Conservation (phyloP, 2,329 filamentous ascomycete genomes). For the Trichoderma koningii region DNA sequence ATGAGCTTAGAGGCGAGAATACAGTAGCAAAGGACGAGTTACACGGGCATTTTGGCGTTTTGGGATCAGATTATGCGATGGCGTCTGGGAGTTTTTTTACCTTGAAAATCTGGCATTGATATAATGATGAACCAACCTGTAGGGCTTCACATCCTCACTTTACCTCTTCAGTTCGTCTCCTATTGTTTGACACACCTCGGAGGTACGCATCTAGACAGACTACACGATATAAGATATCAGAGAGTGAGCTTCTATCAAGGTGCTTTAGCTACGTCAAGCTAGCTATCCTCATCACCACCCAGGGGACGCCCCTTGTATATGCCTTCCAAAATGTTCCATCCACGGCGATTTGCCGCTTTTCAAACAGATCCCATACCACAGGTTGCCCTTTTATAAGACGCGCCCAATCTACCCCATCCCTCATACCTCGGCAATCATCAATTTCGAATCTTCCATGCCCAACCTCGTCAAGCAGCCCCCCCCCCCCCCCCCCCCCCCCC, state of each 20-base stretch:
- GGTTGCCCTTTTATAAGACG: background rate
- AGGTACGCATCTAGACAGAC: too few species aligned
- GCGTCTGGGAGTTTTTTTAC: conserved; percentile 17
- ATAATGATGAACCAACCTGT: background rate
- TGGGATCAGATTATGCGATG: background rate
- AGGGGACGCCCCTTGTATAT: background rate
- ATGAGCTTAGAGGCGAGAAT: conserved; percentile 28
- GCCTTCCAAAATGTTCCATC: background rate
- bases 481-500: too few species aligned
- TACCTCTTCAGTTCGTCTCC: too few species aligned
- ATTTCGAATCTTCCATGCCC: background rate
- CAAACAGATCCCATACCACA: background rate
- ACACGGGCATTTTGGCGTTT: conserved; percentile 4
- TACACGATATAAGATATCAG: too few species aligned
- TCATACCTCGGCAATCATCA: background rate
- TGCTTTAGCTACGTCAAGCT: too few species aligned
- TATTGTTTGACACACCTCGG: too few species aligned
- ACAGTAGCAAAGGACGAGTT: background rate
- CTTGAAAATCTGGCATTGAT: background rate
- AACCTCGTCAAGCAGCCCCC: background rate
- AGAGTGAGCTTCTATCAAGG: too few species aligned
- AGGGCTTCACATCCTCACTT: too few species aligned
- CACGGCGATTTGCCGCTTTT: background rate
- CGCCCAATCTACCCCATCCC: background rate
- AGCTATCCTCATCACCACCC: too few species aligned